Percentiles rank a stretch among this genome's conserved stretches.
Conservation (phyloP, 2,329 filamentous ascomycete genomes). For the Xylaria polymorpha region DNA sequence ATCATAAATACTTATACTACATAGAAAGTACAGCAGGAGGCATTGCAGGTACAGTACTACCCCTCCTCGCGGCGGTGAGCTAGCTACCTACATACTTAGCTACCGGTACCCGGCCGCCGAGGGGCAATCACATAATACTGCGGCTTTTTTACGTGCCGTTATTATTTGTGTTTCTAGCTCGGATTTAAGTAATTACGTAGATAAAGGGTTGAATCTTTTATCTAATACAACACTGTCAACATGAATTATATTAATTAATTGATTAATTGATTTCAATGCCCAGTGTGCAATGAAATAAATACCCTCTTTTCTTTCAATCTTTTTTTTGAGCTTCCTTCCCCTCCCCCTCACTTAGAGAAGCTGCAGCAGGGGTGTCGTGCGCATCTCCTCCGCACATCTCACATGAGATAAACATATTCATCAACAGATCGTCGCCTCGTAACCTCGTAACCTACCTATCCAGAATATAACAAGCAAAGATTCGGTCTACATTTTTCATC, state of each 20-base stretch:
- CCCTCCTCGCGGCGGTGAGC: background rate
- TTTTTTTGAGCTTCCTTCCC: background rate
- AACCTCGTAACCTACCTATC: too few species aligned
- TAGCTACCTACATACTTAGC: background rate
- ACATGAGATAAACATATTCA: background rate
- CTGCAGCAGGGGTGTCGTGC: background rate
- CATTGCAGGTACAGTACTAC: too few species aligned
- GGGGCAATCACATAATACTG: slow-evolving; percentile 13
- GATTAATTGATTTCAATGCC: background rate
- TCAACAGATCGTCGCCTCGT: background rate
- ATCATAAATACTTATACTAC: background rate
- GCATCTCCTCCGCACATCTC: background rate
- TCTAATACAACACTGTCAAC: too few species aligned
- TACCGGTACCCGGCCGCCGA: background rate
- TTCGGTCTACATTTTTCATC: background rate
- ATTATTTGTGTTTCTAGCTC: background rate
- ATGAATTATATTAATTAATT: background rate
- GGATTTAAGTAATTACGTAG: background rate
- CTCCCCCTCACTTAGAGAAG: slow-evolving; percentile 9
- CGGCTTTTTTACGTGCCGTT: background rate
- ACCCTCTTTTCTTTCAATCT: background rate
- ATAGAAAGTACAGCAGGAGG: too few species aligned
- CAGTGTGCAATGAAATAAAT: background rate
- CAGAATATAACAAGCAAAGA: background rate
- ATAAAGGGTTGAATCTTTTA: background rate